Base-by-base conservation (phyloP, 2,329 filamentous ascomycete species). In the Beauveria medogensis region DNA sequence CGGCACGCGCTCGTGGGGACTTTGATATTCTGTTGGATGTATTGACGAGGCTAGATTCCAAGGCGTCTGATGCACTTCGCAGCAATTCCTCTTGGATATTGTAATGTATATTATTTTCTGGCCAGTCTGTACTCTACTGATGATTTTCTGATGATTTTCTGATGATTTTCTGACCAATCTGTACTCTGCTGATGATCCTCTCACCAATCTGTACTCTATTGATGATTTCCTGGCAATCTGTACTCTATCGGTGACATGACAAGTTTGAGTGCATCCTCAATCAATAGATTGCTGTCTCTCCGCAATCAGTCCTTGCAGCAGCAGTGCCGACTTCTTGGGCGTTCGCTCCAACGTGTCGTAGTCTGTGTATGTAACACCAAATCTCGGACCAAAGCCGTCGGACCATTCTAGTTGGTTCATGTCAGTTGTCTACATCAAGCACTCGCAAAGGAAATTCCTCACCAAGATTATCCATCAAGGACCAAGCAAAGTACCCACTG, bases 1-100 rank as follows among this genome's bases (percentile, higher is more conserved):
- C 73, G 2, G 62, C 70, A 1, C 68, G 76, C 18, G 76, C 76
- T 3, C 69, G 72, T 1, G 65, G 68, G 18, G 75, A 78, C 26
- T 76, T 78, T 52, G 64, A 67, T 1, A 69, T 77, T 1, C 66
- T 78, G 2, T 67, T 78, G 0, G 75, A 78, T 59, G 67, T 78
- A 7, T 64, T 78, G 34, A 73, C 75, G 3, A 66, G 73, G 16
- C 64, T 78, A 5, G 74, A 78, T 48, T 77, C 75, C 0, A 77
- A 75, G 54, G 75, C 76, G 3, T 78, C 75, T 1, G 74, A 77
- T 66, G 71, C 74, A 1, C 64, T 78, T 3, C 69, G 69, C 53
- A 73, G 64, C 55, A 67, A 67, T 22, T 72, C 70, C 0, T 65
- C 63, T 26, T 57, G 58, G 60, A 63, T 64, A 18, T 37, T 59